Base-by-base conservation (phyloP, 805 yeast species). In the Saccharomyces paradoxus region DNA sequence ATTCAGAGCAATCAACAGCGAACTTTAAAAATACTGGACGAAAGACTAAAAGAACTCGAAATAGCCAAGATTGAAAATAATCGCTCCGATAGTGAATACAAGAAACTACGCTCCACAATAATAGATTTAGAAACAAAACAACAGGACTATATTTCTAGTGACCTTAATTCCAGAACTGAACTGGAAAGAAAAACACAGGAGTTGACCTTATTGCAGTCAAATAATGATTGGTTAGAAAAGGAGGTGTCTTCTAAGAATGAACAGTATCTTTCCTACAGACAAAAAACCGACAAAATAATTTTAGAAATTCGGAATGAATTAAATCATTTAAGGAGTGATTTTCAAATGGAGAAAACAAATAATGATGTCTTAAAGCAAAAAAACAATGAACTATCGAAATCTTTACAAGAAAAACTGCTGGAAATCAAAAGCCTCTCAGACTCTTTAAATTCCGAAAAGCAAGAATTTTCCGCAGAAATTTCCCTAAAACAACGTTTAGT, bases 221-320 rank as follows among this genome's bases (percentile, higher is more conserved):
- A 69, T 51, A 79, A 74, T 55, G 74, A 71, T 17, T 69, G 77
- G 68, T 61, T 79, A 2, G 75, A 80, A 44, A 56, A 67, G 3
- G 74, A 76, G 54, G 62, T 79, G 17, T 63, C 67, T 17, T 55
- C 67, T 4, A 66, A 70, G 46, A 57, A 67, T 21, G 59, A 65
- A 37, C 74, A 74, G 41, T 67, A 72, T 50, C 46, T 63, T 2
- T 55, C 54, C 9, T 70, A 64, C 49, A 63, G 70, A 57, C 61
- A 55, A 46, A 64, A 59, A 17, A 61, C 62, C 44, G 58, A 41
- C 30, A 41, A 71, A 29, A 84, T 85, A 60, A 72, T 86, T 50
- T 92, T 87, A 69, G 84, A 81, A 53, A 80, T 87, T 55, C 75
- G 89, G 57, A 84, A 82, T 56, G 77, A 84, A 49, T 71, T 82